Percentiles rank a stretch among this genome's conserved stretches.
Evolutionary conservation across 495 filamentous ascomycete genomes (phyloP).

Genomic region (Pseudomonodictys pantanalensis): DNA sequence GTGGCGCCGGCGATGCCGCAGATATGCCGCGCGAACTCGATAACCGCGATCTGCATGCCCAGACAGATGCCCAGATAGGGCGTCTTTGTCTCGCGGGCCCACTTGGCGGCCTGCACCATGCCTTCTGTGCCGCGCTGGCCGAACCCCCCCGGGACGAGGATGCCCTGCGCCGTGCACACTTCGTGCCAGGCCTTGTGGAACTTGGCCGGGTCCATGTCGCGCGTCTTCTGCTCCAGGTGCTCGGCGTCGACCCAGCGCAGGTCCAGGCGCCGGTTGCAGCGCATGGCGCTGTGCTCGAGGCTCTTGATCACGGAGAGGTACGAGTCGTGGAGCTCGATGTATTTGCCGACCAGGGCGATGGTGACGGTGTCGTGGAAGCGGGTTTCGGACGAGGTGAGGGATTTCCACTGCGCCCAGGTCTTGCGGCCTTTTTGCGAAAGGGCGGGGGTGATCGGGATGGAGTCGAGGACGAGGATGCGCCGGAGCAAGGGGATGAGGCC

Average conservation of each 20-base stretch:
- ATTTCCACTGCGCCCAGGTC: constrained; percentile 75
- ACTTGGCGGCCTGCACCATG: constrained; percentile 80
- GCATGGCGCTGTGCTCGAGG: constrained; percentile 89
- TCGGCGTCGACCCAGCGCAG: constrained; percentile 80
- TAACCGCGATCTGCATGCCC: constrained; percentile 91
- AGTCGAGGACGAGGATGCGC: constrained; percentile 58
- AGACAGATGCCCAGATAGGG: constrained; percentile 93
- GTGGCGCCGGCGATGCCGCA: constrained; percentile 59
- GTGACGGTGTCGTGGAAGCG: constrained; percentile 62
- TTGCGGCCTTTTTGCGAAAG: constrained; percentile 55
- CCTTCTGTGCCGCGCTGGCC: constrained; percentile 77
- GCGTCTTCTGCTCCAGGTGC: constrained; percentile 66
- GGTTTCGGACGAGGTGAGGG: constrained; percentile 61
- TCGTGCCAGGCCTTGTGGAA: constrained; percentile 88
- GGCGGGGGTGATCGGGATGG: constrained; percentile 45
- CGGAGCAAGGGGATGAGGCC: constrained; percentile 62
- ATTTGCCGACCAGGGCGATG: constrained; percentile 92
- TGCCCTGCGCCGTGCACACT: constrained; percentile 66
- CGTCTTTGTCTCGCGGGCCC: constrained; percentile 74
- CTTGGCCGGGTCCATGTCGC: constrained; percentile 59
- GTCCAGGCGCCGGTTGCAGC: constrained; percentile 72
- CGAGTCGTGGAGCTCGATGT: constrained; percentile 74
- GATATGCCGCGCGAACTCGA: constrained; percentile 79
- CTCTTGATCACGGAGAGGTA: constrained; percentile 81
- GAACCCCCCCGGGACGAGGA: constrained; percentile 78